Evolutionary conservation across 345 rosid species (phyloP), one percentile per base, ranked within the genome.

Genomic region (Bruguiera sexangula): DNA sequence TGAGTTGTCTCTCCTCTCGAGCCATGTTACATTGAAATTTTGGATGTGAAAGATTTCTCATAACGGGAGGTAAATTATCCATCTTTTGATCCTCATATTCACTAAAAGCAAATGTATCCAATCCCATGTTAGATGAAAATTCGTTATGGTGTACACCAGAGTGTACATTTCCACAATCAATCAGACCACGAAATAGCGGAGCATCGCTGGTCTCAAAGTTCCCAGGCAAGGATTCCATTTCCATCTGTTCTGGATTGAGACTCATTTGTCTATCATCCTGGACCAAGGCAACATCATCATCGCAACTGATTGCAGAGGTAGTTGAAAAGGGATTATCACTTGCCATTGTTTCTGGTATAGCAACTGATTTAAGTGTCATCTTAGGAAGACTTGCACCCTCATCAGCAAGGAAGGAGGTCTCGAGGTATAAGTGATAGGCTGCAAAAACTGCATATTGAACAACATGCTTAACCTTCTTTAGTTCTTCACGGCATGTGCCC

Each of bases 381-480:
- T 73, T 88, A 73, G 99, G 98, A 78, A 96, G 88, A 63, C 87
- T 86, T 79, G 99, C 99, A 69, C 98, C 98, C 87, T 96, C 99
- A 71, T 96, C 99, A 39, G 97, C 98, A 75, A 96, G 99, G 73
- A 92, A 96, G 52, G 96, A 96, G 75, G 99, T 92, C 83, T 96
- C 97, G 8, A 92, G 87, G 9, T 95, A 89, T 63, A 96, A 75
- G 76, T 96, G 99, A 81, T 92, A 88, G 63, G 99, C 99, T 21
- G 99, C 99, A 89, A 96, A 96, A 48, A 92, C 86, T 27, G 98
- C 97, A 76, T 79, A 92, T 68, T 90, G 98, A 71, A 96, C 81
- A 48, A 90, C 97, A 37, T 85, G 85, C 85, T 96, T 96, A 68
- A 96, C 84, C 87, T 88, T 96, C 88, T 92, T 90, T n/a, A 96